Evolutionary conservation across 2,329 filamentous ascomycete genomes (phyloP), one percentile per base, ranked within the genome.

Genomic region (Tolypocladium endophyticum): DNA sequence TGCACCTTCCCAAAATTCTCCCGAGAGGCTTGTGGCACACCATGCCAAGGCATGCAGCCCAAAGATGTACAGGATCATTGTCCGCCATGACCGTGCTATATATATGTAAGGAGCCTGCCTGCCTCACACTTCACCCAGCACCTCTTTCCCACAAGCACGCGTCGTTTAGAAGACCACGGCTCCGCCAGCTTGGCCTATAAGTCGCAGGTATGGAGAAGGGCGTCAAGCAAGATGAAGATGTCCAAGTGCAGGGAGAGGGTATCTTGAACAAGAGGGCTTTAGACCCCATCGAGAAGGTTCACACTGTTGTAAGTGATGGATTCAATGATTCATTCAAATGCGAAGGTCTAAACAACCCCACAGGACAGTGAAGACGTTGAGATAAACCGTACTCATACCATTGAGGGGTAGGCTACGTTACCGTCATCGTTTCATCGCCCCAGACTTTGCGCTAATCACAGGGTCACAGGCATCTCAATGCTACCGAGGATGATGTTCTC

Each of bases 401-500:
- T 36, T 11, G 50, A 36, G 50, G 50, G 50, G 50, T 54, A 30
- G 2, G 50, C 23, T n/a, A 16, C 20, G 16, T 20, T 23, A 6
- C 16, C 47, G 4, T 7, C 23, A 33, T n/a, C 20, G 5, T 14
- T 23, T 20, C 20, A 35, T 36, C 16, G 9, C 30, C 11, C 23
- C 30, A 2, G 30, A 11, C 30, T 4, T 16, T 5, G 45, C 14
- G 6, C 45, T 53, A 12, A 54, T 11, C 16, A 16, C 20, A 16
- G 4, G 4, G 3, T 23, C 4, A 23, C 8, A 61, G 60, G 28
- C 58, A 67, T 9, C 67, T 77, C 50, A 71, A 72, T 56, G 74
- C 74, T 25, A 77, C 76, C 5, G 74, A 76, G 54, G 71, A 76
- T 61, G 76, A 78, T 63, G 65, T 77, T 23, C 68, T 75, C n/a